phyloP scores from a whole-genome alignment of 768 basidiomycete species.

The Suillus americanus region DNA sequence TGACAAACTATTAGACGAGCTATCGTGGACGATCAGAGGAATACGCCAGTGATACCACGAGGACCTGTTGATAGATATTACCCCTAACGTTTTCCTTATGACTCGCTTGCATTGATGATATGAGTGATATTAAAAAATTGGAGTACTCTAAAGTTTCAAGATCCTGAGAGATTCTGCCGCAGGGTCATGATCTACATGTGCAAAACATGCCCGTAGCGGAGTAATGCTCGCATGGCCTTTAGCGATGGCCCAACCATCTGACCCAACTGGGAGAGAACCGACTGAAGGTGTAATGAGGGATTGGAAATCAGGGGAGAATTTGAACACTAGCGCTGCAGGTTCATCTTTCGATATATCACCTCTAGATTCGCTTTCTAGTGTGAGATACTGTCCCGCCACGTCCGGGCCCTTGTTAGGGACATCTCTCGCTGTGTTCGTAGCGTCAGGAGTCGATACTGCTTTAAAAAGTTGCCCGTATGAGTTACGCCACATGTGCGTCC shows the following conservation, averaged over 20 bases:
- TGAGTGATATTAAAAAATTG: background rate
- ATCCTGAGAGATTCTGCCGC: constrained; percentile 44
- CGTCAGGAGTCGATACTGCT: constrained; percentile 27
- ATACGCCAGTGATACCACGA: background rate
- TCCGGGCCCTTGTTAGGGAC: constrained; percentile 46
- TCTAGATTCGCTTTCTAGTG: constrained; percentile 5
- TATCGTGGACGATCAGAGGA: background rate
- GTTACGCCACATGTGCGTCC: constrained; percentile 87
- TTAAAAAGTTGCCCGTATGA: constrained; percentile 83
- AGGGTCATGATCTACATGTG: constrained; percentile 38
- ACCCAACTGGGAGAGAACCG: constrained; percentile 66
- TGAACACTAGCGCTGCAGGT: constrained; percentile 56
- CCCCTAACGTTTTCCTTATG: background rate
- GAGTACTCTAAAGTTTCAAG: constrained; percentile 49
- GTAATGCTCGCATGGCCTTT: constrained; percentile 75
- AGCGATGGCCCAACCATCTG: constrained; percentile 80
- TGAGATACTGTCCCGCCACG: constrained; percentile 27
- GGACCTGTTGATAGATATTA: background rate
- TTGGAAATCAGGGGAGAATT: constrained; percentile 73
- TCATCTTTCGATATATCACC: constrained; percentile 18
- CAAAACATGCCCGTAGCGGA: constrained; percentile 73
- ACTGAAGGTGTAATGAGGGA: constrained; percentile 60
- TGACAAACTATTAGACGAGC: constrained; percentile 22
- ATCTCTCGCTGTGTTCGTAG: constrained; percentile 19
- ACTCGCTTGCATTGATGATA: background rate